Conservation (phyloP, 306 rosid species). For the Cotoneaster glaucophyllus region DNA sequence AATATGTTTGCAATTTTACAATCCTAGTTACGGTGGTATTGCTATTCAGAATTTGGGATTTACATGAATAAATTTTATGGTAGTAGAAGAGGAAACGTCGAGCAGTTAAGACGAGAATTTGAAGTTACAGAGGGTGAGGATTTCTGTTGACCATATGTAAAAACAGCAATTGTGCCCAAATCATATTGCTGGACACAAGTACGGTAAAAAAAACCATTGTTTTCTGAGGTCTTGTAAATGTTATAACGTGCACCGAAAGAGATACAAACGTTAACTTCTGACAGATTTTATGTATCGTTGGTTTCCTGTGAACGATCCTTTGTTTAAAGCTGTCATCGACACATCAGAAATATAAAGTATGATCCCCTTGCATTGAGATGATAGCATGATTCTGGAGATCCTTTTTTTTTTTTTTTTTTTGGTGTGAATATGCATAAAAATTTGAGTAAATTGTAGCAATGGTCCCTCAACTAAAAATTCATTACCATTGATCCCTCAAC, state of each 20-base stretch:
- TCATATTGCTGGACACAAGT: not conserved
- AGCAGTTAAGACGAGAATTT: not conserved
- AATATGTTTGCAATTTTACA: not conserved
- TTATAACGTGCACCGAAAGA: conserved; percentile 4
- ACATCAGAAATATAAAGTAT: too few relatives aligned
- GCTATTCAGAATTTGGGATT: not conserved
- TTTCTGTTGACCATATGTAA: not conserved
- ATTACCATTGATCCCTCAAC: too few relatives aligned
- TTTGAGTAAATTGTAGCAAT: too few relatives aligned
- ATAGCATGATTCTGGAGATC: not conserved
- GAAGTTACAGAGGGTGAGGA: not conserved
- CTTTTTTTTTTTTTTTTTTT: not conserved
- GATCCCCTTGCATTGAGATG: not conserved
- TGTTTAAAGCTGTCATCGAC: not conserved
- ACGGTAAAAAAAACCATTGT: not conserved
- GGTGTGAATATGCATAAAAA: too few relatives aligned
- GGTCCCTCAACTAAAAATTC: too few relatives aligned
- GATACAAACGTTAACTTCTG: conserved; percentile 2
- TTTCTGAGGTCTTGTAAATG: not conserved
- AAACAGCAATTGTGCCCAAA: not conserved
- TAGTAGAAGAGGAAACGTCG: not conserved
- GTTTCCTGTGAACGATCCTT: conserved; percentile 10
- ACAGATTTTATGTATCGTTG: conserved; percentile 13
- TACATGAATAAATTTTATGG: not conserved
- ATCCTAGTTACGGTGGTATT: not conserved